Conservation (phyloP, 2,329 filamentous ascomycete species). For the Pseudogymnoascus sp. region DNA sequence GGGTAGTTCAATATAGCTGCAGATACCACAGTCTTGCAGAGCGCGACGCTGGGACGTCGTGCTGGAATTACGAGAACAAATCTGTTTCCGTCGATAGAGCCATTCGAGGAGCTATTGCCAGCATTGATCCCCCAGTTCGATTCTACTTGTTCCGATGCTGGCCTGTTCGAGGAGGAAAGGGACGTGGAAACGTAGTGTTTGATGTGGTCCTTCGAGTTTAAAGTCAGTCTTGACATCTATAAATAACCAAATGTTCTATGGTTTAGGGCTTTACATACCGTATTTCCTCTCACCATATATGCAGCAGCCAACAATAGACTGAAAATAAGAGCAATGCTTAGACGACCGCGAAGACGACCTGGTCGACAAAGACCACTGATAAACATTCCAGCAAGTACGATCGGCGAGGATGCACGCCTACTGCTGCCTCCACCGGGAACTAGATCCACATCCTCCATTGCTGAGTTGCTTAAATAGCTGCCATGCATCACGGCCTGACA, state of each 20-base stretch:
- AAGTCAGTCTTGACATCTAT: background rate
- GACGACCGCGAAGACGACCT: slow-evolving; percentile 15
- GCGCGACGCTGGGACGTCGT: slow-evolving; percentile 33
- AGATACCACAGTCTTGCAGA: slow-evolving; percentile 50
- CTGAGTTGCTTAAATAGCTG: background rate
- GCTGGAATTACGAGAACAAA: slow-evolving; percentile 50
- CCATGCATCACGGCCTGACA: background rate
- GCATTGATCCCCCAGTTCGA: background rate
- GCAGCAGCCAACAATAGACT: slow-evolving; percentile 13
- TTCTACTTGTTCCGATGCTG: background rate
- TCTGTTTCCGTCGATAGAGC: slow-evolving; percentile 15
- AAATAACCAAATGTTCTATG: background rate
- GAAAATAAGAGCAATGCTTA: slow-evolving; percentile 11
- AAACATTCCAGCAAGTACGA: slow-evolving; percentile 13
- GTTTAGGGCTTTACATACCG: background rate
- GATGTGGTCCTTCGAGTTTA: background rate
- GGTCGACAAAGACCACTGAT: slow-evolving; percentile 16
- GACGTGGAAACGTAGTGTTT: background rate
- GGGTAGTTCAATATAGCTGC: slow-evolving; percentile 52
- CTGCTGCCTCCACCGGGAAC: background rate
- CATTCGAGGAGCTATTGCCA: background rate
- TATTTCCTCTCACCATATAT: background rate
- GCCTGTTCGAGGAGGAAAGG: background rate
- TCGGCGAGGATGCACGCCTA: slow-evolving; percentile 11
- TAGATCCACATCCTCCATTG: background rate